phyloP scores from a whole-genome alignment of 176 grass and related monocot genomes.

The Cenchrus fungigraminus region DNA sequence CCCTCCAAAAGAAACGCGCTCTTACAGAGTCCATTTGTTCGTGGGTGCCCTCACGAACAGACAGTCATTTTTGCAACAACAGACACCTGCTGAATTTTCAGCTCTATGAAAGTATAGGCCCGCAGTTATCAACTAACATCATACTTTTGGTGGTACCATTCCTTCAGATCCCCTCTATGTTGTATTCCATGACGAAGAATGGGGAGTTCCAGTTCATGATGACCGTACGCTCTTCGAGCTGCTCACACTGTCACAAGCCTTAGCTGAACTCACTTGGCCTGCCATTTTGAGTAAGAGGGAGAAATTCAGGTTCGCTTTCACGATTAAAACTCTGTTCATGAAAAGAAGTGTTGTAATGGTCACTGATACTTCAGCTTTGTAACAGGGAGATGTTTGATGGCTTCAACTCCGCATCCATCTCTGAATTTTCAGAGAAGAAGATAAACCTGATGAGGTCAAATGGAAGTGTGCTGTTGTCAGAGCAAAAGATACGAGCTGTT shows the following conservation, averaged over 20 bases:
- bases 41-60: too few species aligned
- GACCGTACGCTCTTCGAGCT: slow-evolving; percentile 63
- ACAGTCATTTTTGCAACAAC: neutral
- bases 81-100: neutral
- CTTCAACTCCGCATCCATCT: slow-evolving; percentile 40
- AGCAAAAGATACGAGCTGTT: slow-evolving; percentile 62
- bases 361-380: neutral
- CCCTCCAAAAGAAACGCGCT: too few species aligned
- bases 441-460: slow-evolving; percentile 42
- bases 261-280: slow-evolving; percentile 61
- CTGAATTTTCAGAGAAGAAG: slow-evolving; percentile 57
- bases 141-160: neutral
- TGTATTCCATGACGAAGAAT: slow-evolving; percentile 67
- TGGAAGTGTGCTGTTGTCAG: slow-evolving; percentile 44
- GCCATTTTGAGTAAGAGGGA: slow-evolving; percentile 58
- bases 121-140: neutral
- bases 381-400: slow-evolving; percentile 49
- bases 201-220: slow-evolving; percentile 55
- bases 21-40: too few species aligned
- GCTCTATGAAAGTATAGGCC: neutral
- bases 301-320: slow-evolving; percentile 48
- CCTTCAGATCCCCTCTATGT: slow-evolving; percentile 50
- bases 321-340: neutral
- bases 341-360: neutral
- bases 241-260: slow-evolving; percentile 54